A percentile compares a stretch with the other conserved stretches of the same genome.
These are phyloP conservation scores for Adansonia digitata DNA, from an alignment of 345 rosid species.

Conservation along the genomic window DNA sequence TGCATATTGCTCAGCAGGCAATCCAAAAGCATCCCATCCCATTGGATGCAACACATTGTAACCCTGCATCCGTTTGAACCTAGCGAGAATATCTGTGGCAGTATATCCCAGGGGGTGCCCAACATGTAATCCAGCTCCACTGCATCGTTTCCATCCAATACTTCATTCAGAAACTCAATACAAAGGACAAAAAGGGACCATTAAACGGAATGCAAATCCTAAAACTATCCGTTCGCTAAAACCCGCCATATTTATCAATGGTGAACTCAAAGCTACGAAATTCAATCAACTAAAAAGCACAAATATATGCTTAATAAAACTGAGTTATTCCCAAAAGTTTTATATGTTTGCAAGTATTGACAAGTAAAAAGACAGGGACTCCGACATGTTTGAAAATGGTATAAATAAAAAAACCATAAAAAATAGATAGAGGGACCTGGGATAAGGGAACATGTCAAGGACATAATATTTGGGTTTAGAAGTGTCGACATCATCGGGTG, in stretches of 20 bases:
- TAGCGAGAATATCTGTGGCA: conserved; percentile 86
- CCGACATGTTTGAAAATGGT: background rate
- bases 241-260: background rate
- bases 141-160: conserved; percentile 24
- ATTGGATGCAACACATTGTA: conserved; percentile 91
- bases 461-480: conserved; percentile 90
- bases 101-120: conserved; percentile 97
- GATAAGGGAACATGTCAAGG: conserved; percentile 99
- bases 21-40: conserved; percentile 99
- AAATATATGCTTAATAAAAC: background rate
- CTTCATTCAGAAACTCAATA: background rate
- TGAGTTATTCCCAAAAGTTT: background rate
- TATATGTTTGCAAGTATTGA: background rate
- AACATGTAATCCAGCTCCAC: conserved; percentile 97
- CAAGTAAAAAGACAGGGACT: background rate
- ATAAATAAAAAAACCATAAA: background rate
- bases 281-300: conserved; percentile 2
- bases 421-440: conserved; percentile 46
- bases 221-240: background rate
- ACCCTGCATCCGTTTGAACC: conserved; percentile 88
- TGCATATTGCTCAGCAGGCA: conserved; percentile 97
- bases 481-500: conserved; percentile 78
- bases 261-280: background rate
- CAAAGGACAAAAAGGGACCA: background rate
- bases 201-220: background rate